phyloP scores from a whole-genome alignment of 768 basidiomycete genomes.

The Holtermannia corniformis region DNA sequence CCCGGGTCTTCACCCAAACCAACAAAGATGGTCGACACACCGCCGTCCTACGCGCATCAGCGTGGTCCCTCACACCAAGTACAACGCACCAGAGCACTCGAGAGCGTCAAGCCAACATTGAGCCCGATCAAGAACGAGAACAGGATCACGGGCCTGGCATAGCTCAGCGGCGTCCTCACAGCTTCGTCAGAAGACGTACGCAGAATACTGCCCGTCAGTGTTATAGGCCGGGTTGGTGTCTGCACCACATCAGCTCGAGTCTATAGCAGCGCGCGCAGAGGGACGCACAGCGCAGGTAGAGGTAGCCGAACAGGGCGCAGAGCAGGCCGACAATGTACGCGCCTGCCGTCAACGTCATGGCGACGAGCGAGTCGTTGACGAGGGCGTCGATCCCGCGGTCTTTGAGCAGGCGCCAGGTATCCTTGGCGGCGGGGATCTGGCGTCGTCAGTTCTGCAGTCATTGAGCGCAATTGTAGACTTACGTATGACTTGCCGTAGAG shows the following conservation, averaged over 20 bases:
- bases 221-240: conserved; percentile 71
- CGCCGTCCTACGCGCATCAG: conserved; percentile 50
- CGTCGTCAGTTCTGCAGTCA: not conserved
- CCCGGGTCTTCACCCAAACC: conserved; percentile 77
- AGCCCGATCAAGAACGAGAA: conserved; percentile 75
- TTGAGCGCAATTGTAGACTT: not conserved
- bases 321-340: conserved; percentile 66
- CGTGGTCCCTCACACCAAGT: not conserved
- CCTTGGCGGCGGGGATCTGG: conserved; percentile 61
- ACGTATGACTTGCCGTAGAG: conserved; percentile 72
- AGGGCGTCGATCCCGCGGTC: conserved; percentile 73
- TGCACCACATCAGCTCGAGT: conserved; percentile 33
- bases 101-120: conserved; percentile 40
- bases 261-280: not conserved
- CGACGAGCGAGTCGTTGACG: conserved; percentile 71
- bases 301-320: conserved; percentile 63
- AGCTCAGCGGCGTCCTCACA: not conserved
- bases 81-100: conserved; percentile 24
- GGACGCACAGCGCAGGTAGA: conserved; percentile 61
- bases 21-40: conserved; percentile 83
- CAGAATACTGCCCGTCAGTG: conserved; percentile 61
- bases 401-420: conserved; percentile 68
- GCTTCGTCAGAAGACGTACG: conserved; percentile 26
- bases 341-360: conserved; percentile 71
- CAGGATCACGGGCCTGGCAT: conserved; percentile 51